Evolutionary conservation across 176 grass and related monocot genomes (phyloP), one percentile per base, ranked within the genome.

Genomic region (Miscanthus lutarioriparius): DNA sequence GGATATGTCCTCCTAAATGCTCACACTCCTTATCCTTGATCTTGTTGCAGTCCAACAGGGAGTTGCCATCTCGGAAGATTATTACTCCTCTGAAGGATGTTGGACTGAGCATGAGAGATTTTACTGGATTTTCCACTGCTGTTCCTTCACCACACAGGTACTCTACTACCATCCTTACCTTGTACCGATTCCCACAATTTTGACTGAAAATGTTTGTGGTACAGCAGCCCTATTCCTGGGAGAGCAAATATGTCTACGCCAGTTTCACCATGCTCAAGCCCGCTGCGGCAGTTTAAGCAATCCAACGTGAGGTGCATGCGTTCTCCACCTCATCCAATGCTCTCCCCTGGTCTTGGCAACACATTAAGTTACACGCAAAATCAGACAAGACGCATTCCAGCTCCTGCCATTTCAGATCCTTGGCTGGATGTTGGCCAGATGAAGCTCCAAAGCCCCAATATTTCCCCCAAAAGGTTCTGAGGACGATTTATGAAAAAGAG

Each of bases 191-290:
- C 22, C 12, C 15, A 27, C 33, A 64, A 23, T 63, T 70, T 38
- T 94, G 37, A 86, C 75, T 27, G 33, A 44, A 74, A 44, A 72
- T n/a, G 15, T 45, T 86, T 59, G 61, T 68, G 17, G 23, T 83
- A 44, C 80, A 91, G 72, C 84, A 83, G 85, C 83, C 75, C 82
- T 36, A 68, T 78, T 72, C 87, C 79, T 56, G 64, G 77, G 85
- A 88, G 92, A 93, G 56, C 80, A 83, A 95, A 94, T 63, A 58
- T 93, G 87, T 98, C 93, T 70, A 69, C 91, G 66, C 96, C 96
- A 0, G 91, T 98, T 61, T 95, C 96, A 2, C 96, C 96, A 28
- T 89, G 91, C 66, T 93, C 96, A 38, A 94, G 96, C 83, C 96
- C 96, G 7, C 16, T 89, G 32, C 84, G 87, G 74, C 93, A 95